These are phyloP conservation scores for Trichoderma atroviride DNA, from an alignment of 2,329 filamentous ascomycete species.

Conservation along the genomic window DNA sequence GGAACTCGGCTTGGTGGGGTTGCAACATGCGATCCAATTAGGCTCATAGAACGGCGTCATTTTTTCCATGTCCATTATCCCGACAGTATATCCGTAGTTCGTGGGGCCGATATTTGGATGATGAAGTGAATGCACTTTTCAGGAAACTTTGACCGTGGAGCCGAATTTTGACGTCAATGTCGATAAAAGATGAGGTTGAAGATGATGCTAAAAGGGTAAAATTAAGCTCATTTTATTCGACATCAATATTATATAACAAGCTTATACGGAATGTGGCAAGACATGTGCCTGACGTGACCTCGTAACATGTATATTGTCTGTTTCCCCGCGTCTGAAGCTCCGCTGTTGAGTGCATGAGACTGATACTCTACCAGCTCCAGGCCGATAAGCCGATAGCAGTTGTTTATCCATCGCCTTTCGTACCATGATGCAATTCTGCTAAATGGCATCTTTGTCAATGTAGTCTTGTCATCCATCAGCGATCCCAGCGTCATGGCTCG, in stretches of 20 bases:
- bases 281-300: neutral
- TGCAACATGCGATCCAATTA: slow-evolving; percentile 23
- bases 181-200: neutral
- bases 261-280: neutral
- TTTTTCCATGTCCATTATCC: slow-evolving; percentile 3
- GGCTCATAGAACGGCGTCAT: slow-evolving; percentile 15
- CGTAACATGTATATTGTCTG: neutral
- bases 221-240: neutral
- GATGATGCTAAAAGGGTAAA: neutral
- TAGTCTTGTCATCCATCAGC: neutral
- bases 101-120: neutral
- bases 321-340: slow-evolving; percentile 18
- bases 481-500: slow-evolving; percentile 28
- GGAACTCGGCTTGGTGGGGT: slow-evolving; percentile 13
- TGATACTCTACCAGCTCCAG: neutral
- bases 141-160: neutral
- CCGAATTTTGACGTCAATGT: neutral
- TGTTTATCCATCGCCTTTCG: neutral
- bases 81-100: neutral
- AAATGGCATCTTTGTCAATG: neutral
- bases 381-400: neutral
- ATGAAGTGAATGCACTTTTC: neutral
- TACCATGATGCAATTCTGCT: neutral
- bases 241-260: neutral
- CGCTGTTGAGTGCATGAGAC: neutral